Base-by-base conservation (phyloP, 192 early-diverging fungal genomes). In the Haplosporangium gracile region DNA sequence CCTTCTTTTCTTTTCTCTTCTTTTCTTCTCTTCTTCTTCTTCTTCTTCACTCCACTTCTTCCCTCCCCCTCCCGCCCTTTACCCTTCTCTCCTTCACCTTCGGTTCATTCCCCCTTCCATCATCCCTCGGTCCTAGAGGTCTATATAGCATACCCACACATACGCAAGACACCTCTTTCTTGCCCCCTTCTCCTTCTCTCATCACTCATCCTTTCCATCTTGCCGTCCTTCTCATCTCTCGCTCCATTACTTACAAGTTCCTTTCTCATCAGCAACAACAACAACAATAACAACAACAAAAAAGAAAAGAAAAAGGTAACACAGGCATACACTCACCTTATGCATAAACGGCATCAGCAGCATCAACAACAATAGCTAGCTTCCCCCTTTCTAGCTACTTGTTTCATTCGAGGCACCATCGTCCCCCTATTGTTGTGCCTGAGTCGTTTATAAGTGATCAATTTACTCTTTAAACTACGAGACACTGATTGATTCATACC, bases 31-130 rank as follows among this genome's bases (percentile, higher is more conserved):
- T 15, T 65, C 26, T 32, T 65, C 13, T 32, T 63, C 10, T 63
- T 65, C 60, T 65, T 32, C 60, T 65, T 32, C 29, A 65, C 60
- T 65, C 26, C 60, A 65, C 0, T n/a, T 29, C 11, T 65, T 13
- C 43, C 60, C 7, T 29, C 32, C 60, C 60, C 13, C 13, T 32
- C 11, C 26, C 29, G 24, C n/a, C 57, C 57, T 26, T 60, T 7
- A 22, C 57, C 57, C n/a, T n/a, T n/a, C 9, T n/a, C 55, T 18
- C 34, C 20, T 70, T 18, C 40, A 24, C 70, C 68, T 9, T 70
- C 22, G 29, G 70, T 42, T 71, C 70, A 38, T 71, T 71, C 22
- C 60, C 60, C 60, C 60, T 65, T 65, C 60, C 60, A 65, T 65
- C 60, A 65, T 65, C 29, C 60, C 60, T 65, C 60, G 60, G 11